Percentiles rank a stretch among this genome's conserved stretches.
Conservation (phyloP, 1,284 basidiomycete genomes). For the Marasmius tenuissimus region DNA sequence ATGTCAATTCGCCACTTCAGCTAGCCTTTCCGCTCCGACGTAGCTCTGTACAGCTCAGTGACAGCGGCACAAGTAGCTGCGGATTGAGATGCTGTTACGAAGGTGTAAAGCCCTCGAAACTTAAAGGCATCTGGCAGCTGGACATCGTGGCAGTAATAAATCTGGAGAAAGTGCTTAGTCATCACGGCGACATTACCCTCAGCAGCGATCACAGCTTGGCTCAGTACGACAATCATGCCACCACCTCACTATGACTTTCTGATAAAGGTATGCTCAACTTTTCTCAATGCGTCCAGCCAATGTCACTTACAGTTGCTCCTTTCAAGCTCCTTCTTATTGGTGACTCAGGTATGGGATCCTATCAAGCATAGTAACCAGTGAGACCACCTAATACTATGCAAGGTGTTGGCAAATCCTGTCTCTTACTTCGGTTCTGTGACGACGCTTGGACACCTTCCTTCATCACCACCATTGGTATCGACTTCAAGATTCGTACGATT, state of each 20-base stretch:
- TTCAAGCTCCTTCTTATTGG: slow-evolving; percentile 89
- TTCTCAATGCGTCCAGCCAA: slow-evolving; percentile 5
- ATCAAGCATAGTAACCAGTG: slow-evolving; percentile 1
- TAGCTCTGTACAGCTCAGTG: too few relatives aligned
- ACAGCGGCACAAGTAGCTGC: too few relatives aligned
- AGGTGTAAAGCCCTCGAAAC: not conserved
- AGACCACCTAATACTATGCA: slow-evolving; percentile 7
- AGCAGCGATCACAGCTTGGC: not conserved
- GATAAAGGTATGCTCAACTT: slow-evolving; percentile 69
- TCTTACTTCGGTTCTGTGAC: slow-evolving; percentile 98
- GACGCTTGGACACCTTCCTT: slow-evolving; percentile 99
- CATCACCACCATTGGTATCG: slow-evolving; percentile 98
- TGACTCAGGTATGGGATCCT: slow-evolving; percentile 73
- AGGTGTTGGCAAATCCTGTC: slow-evolving; percentile 99
- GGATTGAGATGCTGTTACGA: not conserved
- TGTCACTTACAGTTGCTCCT: slow-evolving; percentile 1
- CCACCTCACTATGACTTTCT: slow-evolving; percentile 90
- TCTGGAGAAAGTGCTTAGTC: not conserved
- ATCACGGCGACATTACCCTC: not conserved
- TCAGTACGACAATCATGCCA: slow-evolving; percentile 50
- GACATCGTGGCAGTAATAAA: not conserved
- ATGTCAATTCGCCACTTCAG: too few relatives aligned
- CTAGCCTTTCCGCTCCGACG: too few relatives aligned
- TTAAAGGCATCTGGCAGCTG: not conserved
- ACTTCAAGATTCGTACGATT: slow-evolving; percentile 97